phyloP scores from a whole-genome alignment of 768 basidiomycete genomes.

The Piloderma croceum region DNA sequence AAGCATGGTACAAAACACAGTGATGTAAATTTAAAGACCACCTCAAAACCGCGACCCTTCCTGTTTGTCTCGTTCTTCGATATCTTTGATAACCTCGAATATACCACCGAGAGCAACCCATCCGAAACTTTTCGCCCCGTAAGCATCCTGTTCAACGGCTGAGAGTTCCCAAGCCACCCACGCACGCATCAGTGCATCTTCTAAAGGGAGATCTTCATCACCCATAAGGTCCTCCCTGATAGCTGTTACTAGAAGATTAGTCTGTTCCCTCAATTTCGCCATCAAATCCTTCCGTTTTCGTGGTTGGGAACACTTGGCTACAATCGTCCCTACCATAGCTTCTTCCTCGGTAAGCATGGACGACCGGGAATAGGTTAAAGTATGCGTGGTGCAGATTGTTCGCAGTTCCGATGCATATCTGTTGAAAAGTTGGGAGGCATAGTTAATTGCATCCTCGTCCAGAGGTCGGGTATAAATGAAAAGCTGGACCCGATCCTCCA shows the following conservation, averaged over 20 bases:
- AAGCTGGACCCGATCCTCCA: conserved; percentile 16
- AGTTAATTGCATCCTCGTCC: conserved; percentile 4
- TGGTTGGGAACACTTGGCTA: conserved; percentile 55
- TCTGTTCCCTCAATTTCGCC: conserved; percentile 50
- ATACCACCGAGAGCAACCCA: conserved; percentile 55
- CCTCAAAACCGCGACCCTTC: too few relatives aligned
- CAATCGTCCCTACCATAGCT: conserved; percentile 59
- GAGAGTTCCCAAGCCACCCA: conserved; percentile 56
- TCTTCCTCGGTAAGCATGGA: conserved; percentile 56
- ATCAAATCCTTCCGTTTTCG: conserved; percentile 43
- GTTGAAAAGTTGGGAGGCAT: conserved; percentile 17
- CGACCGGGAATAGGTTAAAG: conserved; percentile 37
- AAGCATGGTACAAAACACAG: too few relatives aligned
- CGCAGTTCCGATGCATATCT: conserved; percentile 43
- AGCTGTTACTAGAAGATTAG: conserved; percentile 43
- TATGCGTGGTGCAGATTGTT: conserved; percentile 41
- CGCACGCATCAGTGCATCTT: conserved; percentile 39
- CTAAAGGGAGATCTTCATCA: conserved; percentile 22
- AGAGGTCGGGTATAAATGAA: conserved; percentile 13
- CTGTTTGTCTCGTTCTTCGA: too few relatives aligned
- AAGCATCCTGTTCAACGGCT: conserved; percentile 28
- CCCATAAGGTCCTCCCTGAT: conserved; percentile 48
- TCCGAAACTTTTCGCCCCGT: conserved; percentile 58
- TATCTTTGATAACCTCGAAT: conserved; percentile 41
- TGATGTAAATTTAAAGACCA: too few relatives aligned